Evolutionary conservation across 208 protist genomes (phyloP), one percentile per base, ranked within the genome.

Genomic region (Wallacemonas collosoma): DNA sequence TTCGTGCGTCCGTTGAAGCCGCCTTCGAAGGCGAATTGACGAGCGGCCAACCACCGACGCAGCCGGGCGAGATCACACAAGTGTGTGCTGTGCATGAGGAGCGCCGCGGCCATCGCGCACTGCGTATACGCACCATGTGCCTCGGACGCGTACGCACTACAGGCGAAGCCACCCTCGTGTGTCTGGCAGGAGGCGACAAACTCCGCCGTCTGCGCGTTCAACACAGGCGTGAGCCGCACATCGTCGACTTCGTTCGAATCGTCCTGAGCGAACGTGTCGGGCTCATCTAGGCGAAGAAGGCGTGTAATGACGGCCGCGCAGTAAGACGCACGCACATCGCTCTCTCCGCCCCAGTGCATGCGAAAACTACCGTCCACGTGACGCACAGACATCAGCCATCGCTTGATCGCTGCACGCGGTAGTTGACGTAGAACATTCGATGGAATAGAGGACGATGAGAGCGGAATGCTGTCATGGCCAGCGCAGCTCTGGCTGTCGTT

Each of bases 1-100:
- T 99, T 99, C 7, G 95, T 98, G 17, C 98, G 79, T 6, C 98
- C 98, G 67, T 93, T 90, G 64, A 98, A 99, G 5, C 97, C 98
- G 58, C 95, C 95, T 65, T 96, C 89, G 43, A 81, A 90, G 39
- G 61, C 71, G 35, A 86, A 71, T 77, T 98, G 96, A 35, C 94
- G 89, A 11, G 75, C 72, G 2, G 81, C 68, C 12, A 97, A 71
- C 95, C 95, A 98, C 2, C 89, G 80, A 1, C 85, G 83, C 53
- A 95, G 77, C 9, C 62, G 12, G 0, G 76, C 15, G 39, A 83
- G 74, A 17, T 97, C 81, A 9, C 95, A 76, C 12, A 87, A 35
- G 50, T 93, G 73, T 39, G 80, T 65, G 48, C 80, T 56, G 66
- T 80, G 54, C 81, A 96, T 87, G 3, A 98, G 40, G 45, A 90